Evolutionary conservation across 306 rosid species (phyloP), one percentile per base, ranked within the genome.

Genomic region (Amphicarpaea edgeworthii): DNA sequence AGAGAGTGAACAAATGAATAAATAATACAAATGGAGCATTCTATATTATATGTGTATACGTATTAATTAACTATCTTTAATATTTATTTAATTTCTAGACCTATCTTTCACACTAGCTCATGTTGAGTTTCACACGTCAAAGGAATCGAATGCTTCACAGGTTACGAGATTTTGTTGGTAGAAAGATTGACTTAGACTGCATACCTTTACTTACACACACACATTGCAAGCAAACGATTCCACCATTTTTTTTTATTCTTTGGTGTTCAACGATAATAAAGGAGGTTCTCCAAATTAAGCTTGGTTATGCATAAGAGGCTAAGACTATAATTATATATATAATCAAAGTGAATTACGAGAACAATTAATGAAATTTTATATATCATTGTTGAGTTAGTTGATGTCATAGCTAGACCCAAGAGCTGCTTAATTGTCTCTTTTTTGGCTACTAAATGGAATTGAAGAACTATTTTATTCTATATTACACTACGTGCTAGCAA

Each of bases 111-210:
- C 77, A 62, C 64, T 51, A 66, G 67, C 49, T 68, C 50, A 82
- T 60, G 76, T 79, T 70, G 83, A 85, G 85, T 79, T 77, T 81
- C 87, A 85, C 91, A 89, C 93, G 93, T 79, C 76, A 87, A 64
- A 83, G 84, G 77, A 87, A 77, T 55, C 87, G 51, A 70, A 75
- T 40, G 68, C 78, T 73, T 82, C 51, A 19, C 10, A 17, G 49
- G 42, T 73, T 50, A 15, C 41, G 58, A 64, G 26, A 80, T 84
- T 60, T 14, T 69, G 78, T 77, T 43, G 75, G 73, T 21, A 66
- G 67, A 68, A 66, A 28, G 58, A 32, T 85, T 75, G 83, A 78
- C 80, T 68, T 72, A 32, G 77, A 61, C 74, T 55, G 74, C 70
- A 32, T 17, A 12, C 37, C 68, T 47, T 65, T 71, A 40, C 66